A percentile compares a stretch with the other conserved stretches of the same genome.
These are phyloP conservation scores for Lipomyces yamadae DNA, from an alignment of 805 yeast species.

Conservation along the genomic window DNA sequence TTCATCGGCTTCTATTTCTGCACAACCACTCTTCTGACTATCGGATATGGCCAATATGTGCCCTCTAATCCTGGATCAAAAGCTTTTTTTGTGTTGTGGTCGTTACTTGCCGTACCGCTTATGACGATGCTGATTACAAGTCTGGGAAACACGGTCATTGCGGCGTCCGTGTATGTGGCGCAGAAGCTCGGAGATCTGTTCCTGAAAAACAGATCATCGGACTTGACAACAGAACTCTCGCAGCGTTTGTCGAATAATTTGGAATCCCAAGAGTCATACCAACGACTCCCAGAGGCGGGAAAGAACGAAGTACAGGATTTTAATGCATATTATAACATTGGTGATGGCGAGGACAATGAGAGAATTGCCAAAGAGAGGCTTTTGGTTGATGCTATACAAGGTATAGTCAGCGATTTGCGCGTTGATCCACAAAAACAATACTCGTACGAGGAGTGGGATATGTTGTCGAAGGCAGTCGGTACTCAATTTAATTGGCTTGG, in stretches of 20 bases:
- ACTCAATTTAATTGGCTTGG: constrained; percentile 63
- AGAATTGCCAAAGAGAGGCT: constrained; percentile 3
- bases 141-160: constrained; percentile 61
- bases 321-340: neutral
- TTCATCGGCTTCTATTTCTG: constrained; percentile 75
- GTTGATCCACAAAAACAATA: constrained; percentile 51
- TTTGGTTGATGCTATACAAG: constrained; percentile 21
- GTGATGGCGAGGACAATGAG: neutral
- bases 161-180: constrained; percentile 17
- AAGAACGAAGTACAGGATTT: neutral
- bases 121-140: constrained; percentile 83
- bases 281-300: neutral
- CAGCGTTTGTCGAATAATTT: neutral
- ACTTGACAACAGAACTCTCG: constrained; percentile 4
- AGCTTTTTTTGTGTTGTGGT: constrained; percentile 79
- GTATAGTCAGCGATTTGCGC: constrained; percentile 19
- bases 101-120: constrained; percentile 78
- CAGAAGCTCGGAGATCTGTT: constrained; percentile 12
- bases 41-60: constrained; percentile 81
- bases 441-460: constrained; percentile 58
- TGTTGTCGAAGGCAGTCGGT: constrained; percentile 47
- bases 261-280: neutral
- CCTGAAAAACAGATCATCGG: constrained; percentile 6
- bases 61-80: constrained; percentile 70
- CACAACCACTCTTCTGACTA: constrained; percentile 73